Base-by-base conservation (phyloP, 495 filamentous ascomycete species). In the Xylaria palmicola region DNA sequence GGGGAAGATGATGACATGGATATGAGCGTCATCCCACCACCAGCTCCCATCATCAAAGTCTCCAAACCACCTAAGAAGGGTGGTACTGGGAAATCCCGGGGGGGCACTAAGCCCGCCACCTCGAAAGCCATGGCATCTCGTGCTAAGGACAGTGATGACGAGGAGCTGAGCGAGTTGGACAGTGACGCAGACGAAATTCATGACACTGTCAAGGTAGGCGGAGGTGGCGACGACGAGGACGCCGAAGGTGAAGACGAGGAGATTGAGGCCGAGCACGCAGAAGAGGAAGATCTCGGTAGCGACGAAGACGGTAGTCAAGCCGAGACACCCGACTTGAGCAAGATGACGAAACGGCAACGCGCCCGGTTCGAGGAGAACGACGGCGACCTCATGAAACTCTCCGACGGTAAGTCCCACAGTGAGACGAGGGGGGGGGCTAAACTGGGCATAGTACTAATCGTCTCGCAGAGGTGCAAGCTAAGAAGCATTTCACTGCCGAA, bases 401-500 rank as follows among this genome's bases (percentile, higher is more conserved):
- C 92, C 2, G 94, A 96, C 48, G 81, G 81, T 69, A 70, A 56
- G 74, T 64, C 20, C 17, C n/a, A 4, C 12, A 41, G 10, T n/a
- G n/a, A n/a, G n/a, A n/a, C n/a, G n/a, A 9, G 17, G 15, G 6
- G 6, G 34, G 37, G 22, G n/a, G 17, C 22, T 40, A 12, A 19
- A 19, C 43, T 2, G 4, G 15, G n/a, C 36, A 7, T 32, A 9
- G 40, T 15, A 24, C 59, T 71, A 65, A 68, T 40, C 29, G 17
- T 24, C 20, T 2, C 49, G 56, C 76, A 93, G 92, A 96, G 75
- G 90, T 93, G 22, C 92, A 95, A 80, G 89, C 89, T 56, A 97
- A 97, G 76, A 96, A 96, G 69, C 85, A 88, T 67, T 79, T 98
- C 40, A 97, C 93, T 0, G 93, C 91, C 0, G 94, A 98, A 69